Base-by-base conservation (phyloP, 305 asterid species). In the Solanum hybrid region DNA sequence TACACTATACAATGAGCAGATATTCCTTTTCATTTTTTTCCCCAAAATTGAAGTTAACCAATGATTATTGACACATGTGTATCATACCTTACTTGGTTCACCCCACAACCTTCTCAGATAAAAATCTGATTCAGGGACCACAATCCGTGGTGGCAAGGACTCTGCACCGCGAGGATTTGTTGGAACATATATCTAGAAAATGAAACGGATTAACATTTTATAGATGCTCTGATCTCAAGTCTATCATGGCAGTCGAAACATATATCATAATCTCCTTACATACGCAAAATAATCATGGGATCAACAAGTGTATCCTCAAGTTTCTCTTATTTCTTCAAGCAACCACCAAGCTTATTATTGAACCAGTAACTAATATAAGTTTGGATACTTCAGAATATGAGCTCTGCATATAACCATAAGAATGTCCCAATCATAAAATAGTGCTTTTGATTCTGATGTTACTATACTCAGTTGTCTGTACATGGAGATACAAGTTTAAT, bases 131-230 rank as follows among this genome's bases (percentile, higher is more conserved):
- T 95, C 95, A 7, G 95, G 76, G 38, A 92, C 96, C 87, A 95
- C 91, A 39, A 95, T 93, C 15, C 94, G 94, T 10, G 97, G 97
- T 20, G 97, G 97, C 88, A 95, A 92, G 79, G 95, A 91, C 91
- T 95, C 97, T 41, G 96, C 94, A 78, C 97, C 97, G 68, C 93
- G 93, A 27, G 97, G 96, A 93, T 95, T 95, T 86, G 95, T 90
- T 9, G 95, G 95, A 90, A 92, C 96, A 93, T 93, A 94, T 22
- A 95, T 92, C 97, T 95, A 90, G 24, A 31, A 36, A 51, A 41
- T 57, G 87, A 86, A 83, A 61, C 2, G 26, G 26, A 85, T 13
- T 72, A 45, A n/a, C 33, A 83, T 61, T 84, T 29, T 51, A 89
- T 27, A 61, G 65, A 77, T 82, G 39, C 83, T 84, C 89, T 38